Evolutionary conservation across 495 filamentous ascomycete genomes (phyloP).

Genomic region (Lasiosphaeria hispida): DNA sequence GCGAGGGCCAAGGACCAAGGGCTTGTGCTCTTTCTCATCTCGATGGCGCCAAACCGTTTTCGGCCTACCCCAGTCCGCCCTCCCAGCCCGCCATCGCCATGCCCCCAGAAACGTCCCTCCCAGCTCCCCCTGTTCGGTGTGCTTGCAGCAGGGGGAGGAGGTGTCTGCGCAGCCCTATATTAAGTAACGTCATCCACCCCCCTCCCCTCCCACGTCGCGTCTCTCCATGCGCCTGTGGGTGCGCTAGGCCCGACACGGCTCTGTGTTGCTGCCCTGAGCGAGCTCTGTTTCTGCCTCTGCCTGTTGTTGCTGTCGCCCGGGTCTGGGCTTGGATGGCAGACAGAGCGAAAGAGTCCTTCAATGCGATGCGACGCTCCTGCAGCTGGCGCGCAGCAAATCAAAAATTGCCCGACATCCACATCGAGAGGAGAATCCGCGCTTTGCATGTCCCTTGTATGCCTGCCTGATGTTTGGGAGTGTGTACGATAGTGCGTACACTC

Average conservation of each 20-base stretch:
- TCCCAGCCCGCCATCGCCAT: neutral
- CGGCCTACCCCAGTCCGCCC: slow-evolving; percentile 23
- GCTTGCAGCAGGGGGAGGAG: slow-evolving; percentile 11
- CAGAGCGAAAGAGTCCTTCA: slow-evolving; percentile 10
- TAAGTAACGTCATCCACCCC: slow-evolving; percentile 33
- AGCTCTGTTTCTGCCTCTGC: slow-evolving; percentile 1
- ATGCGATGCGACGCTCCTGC: slow-evolving; percentile 22
- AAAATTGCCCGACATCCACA: slow-evolving; percentile 38
- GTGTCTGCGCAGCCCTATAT: slow-evolving; percentile 33
- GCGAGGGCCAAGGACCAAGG: neutral
- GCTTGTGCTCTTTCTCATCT: neutral
- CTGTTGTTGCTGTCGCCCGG: neutral
- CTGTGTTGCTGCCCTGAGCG: neutral
- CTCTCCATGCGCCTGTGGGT: slow-evolving; percentile 4
- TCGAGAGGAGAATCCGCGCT: slow-evolving; percentile 23
- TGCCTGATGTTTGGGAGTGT: no score
- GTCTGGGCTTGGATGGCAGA: slow-evolving; percentile 1
- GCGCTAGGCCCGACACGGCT: slow-evolving; percentile 4
- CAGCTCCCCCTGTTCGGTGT: slow-evolving; percentile 13
- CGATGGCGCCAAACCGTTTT: slow-evolving; percentile 31
- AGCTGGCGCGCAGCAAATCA: slow-evolving; percentile 29
- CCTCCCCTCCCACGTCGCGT: neutral
- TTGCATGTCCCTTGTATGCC: neutral
- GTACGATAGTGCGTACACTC: neutral
- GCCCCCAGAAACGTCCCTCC: slow-evolving; percentile 11